Percentiles rank a stretch among this genome's conserved stretches.
Conservation (phyloP, 306 rosid genomes). For the Rubus parviflorus region DNA sequence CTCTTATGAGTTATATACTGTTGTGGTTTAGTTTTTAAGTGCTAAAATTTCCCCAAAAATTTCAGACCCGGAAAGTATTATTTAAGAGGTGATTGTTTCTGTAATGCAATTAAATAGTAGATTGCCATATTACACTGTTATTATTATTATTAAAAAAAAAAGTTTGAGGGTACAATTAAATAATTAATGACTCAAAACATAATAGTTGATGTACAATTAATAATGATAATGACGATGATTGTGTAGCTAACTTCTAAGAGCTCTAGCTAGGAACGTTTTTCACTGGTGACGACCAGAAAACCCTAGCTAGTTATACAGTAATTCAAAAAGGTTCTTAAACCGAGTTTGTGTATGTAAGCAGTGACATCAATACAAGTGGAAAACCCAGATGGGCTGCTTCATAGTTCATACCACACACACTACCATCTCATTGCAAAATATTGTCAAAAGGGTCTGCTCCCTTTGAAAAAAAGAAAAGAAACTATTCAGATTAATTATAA, state of each 20-base stretch:
- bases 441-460: slow-evolving; percentile 12
- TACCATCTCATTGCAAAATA: slow-evolving; percentile 8
- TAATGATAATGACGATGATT: neutral
- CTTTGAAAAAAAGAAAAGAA: neutral
- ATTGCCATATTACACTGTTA: too few species aligned
- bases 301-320: neutral
- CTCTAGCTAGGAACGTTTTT: neutral
- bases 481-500: too few species aligned
- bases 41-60: too few species aligned
- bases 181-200: neutral
- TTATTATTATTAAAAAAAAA: neutral
- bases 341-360: slow-evolving; percentile 26
- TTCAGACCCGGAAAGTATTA: too few species aligned
- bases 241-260: neutral
- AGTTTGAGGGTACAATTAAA: neutral
- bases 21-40: neutral
- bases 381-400: slow-evolving; percentile 5
- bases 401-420: slow-evolving; percentile 6
- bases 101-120: too few species aligned
- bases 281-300: neutral
- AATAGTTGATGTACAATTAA: neutral
- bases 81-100: too few species aligned
- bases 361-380: slow-evolving; percentile 29
- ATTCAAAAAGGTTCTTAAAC: neutral
- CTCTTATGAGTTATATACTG: neutral